Base-by-base conservation (phyloP, 371 early-diverging fungal genomes). In the Actinomucor elegans region DNA sequence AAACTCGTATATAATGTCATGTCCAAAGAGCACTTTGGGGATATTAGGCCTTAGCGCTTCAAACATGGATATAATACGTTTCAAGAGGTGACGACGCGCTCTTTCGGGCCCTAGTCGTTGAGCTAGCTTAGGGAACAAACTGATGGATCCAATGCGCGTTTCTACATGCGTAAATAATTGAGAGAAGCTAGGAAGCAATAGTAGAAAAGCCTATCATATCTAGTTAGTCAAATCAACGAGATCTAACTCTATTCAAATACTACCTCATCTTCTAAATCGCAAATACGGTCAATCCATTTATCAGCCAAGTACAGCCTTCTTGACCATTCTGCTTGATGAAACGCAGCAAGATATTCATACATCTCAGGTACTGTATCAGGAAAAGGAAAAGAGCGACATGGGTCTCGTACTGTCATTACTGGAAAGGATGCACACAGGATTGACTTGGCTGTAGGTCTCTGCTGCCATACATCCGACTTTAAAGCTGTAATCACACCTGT, bases 251-350 rank as follows among this genome's bases (percentile, higher is more conserved):
- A 12, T 2, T 26, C n/a, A 3, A 7, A 1, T 20, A 8, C 36
- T 66, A 73, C 80, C 52, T 81, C 84, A 15, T 81, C 81, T 47
- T 79, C 78, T 14, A 84, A 55, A 29, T 73, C 75, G 41, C 82
- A 81, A 24, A 84, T 80, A n/a, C 79, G 63, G 24, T 81, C 84
- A 5, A 84, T 71, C 79, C 81, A 81, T 52, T 75, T 81, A 41
- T 72, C 77, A 1, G 84, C 84, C 33, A 84, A 56, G 41, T 81
- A 79, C 7, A 81, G 47, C 28, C 74, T 53, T 31, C 77, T 52
- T 4, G 66, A 64, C 73, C 70, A 79, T 60, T 76, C 72, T 75
- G 79, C 78, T 57, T 67, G 61, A 50, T 83, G 77, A 50, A 86
- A 84, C 45, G 70, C 68, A 1, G 86, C 77, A 27, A 84, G 53